Base-by-base conservation (phyloP, 2,329 filamentous ascomycete species). In the Fusarium oxysporum region DNA sequence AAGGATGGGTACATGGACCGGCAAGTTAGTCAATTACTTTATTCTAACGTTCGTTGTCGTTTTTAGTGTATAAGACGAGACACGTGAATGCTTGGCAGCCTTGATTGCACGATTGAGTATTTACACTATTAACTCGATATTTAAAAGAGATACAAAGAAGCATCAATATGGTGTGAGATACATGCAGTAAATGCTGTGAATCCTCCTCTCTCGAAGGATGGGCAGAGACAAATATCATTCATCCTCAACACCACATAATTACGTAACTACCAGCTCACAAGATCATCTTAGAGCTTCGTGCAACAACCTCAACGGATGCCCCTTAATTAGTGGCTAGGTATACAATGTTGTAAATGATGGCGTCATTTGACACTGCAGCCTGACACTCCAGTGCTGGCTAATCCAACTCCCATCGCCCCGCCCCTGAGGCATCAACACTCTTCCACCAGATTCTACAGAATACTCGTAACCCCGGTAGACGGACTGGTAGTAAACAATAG, bases 361-460 rank as follows among this genome's bases (percentile, higher is more conserved):
- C 30, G 33, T n/a, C 25, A 28, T n/a, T 41, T 38, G 58, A 28
- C 40, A 58, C n/a, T 57, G 63, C 50, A 48, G 43, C 35, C 30
- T 30, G 16, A 25, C 19, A 43, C 30, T 54, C 43, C 19, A n/a
- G 19, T 12, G 44, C 33, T 21, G 21, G 19, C 40, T 38, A 30
- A 30, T 48, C 21, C 38, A 37, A 23, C 12, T 33, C 38, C n/a
- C 33, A 3, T 32, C 10, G 37, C 25, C 25, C 28, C 21, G 40
- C 62, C 44, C 40, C 38, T 56, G 50, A 64, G 30, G 25, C 38
- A 19, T 17, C 35, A 19, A 33, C 58, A 69, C 65, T 58, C 51
- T 57, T 69, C 58, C n/a, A 58, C 35, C 12, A 69, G 5, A 45
- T 54, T 69, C 57, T 53, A 30, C 19, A 16, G 5, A 51, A 43